These are phyloP conservation scores for Oryza meridionalis DNA, from an alignment of 176 grass and related monocot species.

Conservation along the genomic window DNA sequence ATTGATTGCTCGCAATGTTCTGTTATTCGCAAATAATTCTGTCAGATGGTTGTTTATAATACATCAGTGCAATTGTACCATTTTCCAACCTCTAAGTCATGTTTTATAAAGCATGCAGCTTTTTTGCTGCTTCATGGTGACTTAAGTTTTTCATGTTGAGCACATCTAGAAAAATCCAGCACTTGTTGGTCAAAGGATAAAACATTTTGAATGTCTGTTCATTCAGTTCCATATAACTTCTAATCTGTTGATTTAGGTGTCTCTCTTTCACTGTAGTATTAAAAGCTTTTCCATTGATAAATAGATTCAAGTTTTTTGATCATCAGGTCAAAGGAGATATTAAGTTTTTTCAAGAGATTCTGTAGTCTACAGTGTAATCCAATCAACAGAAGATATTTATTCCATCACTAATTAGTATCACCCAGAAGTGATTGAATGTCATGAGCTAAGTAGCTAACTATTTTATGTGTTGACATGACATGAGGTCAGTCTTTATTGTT, in stretches of 20 bases:
- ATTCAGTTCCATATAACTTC: not conserved
- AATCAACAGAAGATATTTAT: slow-evolving; percentile 6
- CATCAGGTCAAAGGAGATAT: slow-evolving; percentile 8
- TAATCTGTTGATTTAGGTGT: not conserved
- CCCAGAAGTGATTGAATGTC: not conserved
- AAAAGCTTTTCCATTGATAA: not conserved
- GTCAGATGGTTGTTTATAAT: not conserved
- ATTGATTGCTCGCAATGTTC: not conserved
- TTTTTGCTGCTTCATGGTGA: not conserved
- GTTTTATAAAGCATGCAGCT: not conserved
- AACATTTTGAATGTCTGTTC: slow-evolving; percentile 4
- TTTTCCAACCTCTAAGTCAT: not conserved
- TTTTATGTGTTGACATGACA: not conserved
- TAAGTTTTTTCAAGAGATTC: slow-evolving; percentile 30
- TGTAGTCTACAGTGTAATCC: not conserved
- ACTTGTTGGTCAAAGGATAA: slow-evolving; percentile 1
- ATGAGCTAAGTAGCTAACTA: slow-evolving; percentile 25
- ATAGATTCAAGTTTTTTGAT: not conserved
- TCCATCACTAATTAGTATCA: not conserved
- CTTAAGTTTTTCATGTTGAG: slow-evolving; percentile 1
- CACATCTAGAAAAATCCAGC: slow-evolving; percentile 19
- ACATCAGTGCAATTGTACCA: not conserved
- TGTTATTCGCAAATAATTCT: not conserved
- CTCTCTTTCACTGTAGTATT: not conserved
- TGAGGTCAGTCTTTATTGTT: not conserved